phyloP scores from a whole-genome alignment of 306 rosid species.

The Notholithocarpus densiflorus region DNA sequence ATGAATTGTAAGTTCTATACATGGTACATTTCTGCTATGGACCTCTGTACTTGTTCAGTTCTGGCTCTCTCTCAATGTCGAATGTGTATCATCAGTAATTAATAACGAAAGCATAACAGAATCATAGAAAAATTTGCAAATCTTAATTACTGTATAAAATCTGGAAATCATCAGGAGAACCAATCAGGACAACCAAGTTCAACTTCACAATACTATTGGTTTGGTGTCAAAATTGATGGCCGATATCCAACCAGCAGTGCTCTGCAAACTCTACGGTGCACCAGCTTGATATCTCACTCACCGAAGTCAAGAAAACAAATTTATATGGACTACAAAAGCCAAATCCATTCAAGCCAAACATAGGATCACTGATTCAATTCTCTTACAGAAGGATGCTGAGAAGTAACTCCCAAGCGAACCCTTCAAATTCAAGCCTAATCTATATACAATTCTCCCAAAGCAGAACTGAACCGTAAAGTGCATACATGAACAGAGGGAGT shows the following conservation, averaged over 20 bases:
- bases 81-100: constrained; percentile 1
- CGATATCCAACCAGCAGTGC: constrained; percentile 13
- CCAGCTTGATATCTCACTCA: constrained; percentile 5
- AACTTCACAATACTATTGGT: constrained; percentile 9
- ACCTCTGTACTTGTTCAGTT: constrained; percentile 9
- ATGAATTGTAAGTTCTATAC: background rate
- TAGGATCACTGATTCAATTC: constrained; percentile 1
- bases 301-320: background rate
- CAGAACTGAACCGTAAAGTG: background rate
- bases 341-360: constrained; percentile 15
- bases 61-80: background rate
- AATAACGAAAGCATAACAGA: background rate
- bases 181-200: constrained; percentile 19
- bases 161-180: background rate
- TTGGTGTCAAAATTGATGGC: constrained; percentile 1
- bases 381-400: constrained; percentile 15
- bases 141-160: background rate
- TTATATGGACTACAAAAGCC: constrained; percentile 11
- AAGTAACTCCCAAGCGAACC: background rate
- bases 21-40: background rate
- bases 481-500: background rate
- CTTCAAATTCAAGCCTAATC: constrained; percentile 6
- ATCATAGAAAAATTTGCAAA: background rate
- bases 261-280: background rate
- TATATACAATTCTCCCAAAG: background rate